Evolutionary conservation across 805 yeast genomes (phyloP), one percentile per base, ranked within the genome.

Genomic region (Candida fluviatilis): DNA sequence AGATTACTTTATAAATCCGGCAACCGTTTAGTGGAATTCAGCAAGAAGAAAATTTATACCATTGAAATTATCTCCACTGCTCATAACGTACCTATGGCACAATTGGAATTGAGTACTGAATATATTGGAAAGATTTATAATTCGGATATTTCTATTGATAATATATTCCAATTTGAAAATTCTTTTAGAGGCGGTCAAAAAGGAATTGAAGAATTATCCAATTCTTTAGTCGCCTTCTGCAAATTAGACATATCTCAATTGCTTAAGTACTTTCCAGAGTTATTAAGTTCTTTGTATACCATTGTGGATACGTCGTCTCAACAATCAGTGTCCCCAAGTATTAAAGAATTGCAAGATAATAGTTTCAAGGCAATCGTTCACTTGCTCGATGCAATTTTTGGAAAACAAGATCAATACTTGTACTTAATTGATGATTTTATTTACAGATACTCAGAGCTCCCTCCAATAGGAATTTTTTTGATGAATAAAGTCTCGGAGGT

Each of bases 91-190:
- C 66, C 71, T 14, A 54, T 69, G 30, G 71, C 75, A n/a, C 67
- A 62, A 27, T 63, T 70, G 18, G 84, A 82, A 46, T 49, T 84
- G 14, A 66, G 74, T 13, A 65, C 84, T 0, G 79, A 75, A 36
- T 86, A 84, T 55, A 77, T 80, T 39, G 95, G 96, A 18, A 81
- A 74, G 47, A 56, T 64, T 12, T 83, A 66, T 60, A 84, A 84
- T 49, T 60, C 78, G 14, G 87, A 82, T 41, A 36, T 61, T 4
- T 60, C 80, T 3, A 66, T 82, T 41, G 76, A 74, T 30, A 68
- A 71, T 23, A 60, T 86, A 34, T 54, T 80, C 46, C 69, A 72
- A 42, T 78, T 81, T 75, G 75, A 66, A 41, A 55, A 67, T 26
- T 56, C 70, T 18, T 71, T 71, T 48, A 39, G n/a, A 3, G 28